Percentiles rank a stretch among this genome's conserved stretches.
These are phyloP conservation scores for Ascoidea tarda DNA, from an alignment of 805 yeast species.

Conservation along the genomic window DNA sequence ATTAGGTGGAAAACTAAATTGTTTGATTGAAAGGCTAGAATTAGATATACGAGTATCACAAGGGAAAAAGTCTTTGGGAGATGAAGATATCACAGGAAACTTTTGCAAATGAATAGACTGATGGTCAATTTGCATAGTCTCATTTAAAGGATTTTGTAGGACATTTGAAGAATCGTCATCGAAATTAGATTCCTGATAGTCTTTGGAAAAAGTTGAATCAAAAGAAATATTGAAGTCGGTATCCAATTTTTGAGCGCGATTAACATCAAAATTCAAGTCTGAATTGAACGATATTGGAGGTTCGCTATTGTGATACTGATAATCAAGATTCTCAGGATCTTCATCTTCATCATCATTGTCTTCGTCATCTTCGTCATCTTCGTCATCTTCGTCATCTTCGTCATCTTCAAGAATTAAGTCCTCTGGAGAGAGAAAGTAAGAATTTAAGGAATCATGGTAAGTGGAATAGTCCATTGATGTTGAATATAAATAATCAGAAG, in stretches of 20 bases:
- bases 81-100: too few relatives aligned
- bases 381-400: constrained; percentile 26
- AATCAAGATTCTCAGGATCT: not conserved
- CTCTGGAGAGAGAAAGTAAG: not conserved
- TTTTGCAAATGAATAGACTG: too few relatives aligned
- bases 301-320: not conserved
- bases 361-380: constrained; percentile 14
- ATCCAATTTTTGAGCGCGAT: not conserved
- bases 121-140: too few relatives aligned
- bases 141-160: too few relatives aligned
- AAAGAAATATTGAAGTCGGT: not conserved
- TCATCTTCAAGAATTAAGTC: constrained; percentile 1
- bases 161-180: too few relatives aligned
- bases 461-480: not conserved
- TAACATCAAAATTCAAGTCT: too few relatives aligned
- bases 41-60: too few relatives aligned
- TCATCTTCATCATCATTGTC: constrained; percentile 5
- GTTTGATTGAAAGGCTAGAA: too few relatives aligned
- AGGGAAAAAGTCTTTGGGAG: too few relatives aligned
- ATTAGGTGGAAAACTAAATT: too few relatives aligned
- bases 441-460: not conserved
- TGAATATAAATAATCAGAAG: not conserved
- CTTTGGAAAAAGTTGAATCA: too few relatives aligned
- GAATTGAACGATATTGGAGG: not conserved
- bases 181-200: too few relatives aligned